Evolutionary conservation across 352 stramenopile species (phyloP).

Genomic region (Pythium oligandrum): DNA sequence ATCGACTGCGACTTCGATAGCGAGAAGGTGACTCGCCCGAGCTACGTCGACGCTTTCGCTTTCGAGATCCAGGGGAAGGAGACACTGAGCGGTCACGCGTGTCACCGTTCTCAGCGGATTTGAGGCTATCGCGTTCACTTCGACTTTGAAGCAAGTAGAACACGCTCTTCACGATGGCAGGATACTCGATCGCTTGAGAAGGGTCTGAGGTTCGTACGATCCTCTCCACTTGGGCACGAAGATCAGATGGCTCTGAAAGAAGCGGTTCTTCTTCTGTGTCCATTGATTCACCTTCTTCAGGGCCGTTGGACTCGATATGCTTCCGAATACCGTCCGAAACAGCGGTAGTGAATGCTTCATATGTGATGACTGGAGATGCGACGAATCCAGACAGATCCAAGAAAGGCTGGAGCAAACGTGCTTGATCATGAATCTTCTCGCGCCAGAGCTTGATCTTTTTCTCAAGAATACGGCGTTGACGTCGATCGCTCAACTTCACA

Average conservation of each 20-base stretch:
- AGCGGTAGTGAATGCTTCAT: slow-evolving; percentile 28
- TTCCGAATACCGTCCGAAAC: slow-evolving; percentile 29
- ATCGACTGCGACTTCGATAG: slow-evolving; percentile 14
- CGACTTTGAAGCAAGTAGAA: slow-evolving; percentile 12
- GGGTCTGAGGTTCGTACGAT: slow-evolving; percentile 1
- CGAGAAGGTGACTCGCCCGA: slow-evolving; percentile 28
- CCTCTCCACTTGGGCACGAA: slow-evolving; percentile 4
- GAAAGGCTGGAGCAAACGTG: slow-evolving; percentile 19
- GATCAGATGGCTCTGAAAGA: no score
- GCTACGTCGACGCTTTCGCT: slow-evolving; percentile 26
- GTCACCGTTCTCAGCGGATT: no score
- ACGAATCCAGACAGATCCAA: slow-evolving; percentile 27
- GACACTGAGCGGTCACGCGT: slow-evolving; percentile 19
- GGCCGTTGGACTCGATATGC: slow-evolving; percentile 36
- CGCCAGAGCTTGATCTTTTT: slow-evolving; percentile 40
- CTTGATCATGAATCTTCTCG: slow-evolving; percentile 21
- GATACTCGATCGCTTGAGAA: no score
- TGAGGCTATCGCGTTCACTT: slow-evolving; percentile 6
- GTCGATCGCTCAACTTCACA: slow-evolving; percentile 27
- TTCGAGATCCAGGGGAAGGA: slow-evolving; percentile 16
- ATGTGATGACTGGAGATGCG: slow-evolving; percentile 29
- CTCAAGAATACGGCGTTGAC: slow-evolving; percentile 49
- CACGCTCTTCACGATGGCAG: slow-evolving; percentile 7
- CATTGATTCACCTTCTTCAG: slow-evolving; percentile 47
- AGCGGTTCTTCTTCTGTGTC: no score